A percentile compares a stretch with the other conserved stretches of the same genome.
Evolutionary conservation across 108 stramenopile genomes (phyloP).

Genomic region (Fragilaria radians): DNA sequence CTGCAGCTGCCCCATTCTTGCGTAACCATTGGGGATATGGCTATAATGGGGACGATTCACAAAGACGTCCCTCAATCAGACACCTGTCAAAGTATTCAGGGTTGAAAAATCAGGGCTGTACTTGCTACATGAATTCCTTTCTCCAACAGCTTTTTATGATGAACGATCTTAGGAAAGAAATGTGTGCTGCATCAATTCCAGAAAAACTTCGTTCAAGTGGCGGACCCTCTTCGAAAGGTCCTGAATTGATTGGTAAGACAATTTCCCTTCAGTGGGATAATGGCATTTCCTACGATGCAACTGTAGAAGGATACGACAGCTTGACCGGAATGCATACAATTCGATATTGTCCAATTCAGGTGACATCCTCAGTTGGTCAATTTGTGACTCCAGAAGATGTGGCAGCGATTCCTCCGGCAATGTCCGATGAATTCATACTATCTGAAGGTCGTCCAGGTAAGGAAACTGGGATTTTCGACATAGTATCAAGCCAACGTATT

Average conservation of each 20-base stretch:
- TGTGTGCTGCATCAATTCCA: constrained; percentile 76
- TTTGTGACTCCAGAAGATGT: constrained; percentile 44
- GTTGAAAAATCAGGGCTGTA: constrained; percentile 95
- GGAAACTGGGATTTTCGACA: constrained; percentile 86
- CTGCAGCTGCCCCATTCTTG: constrained; percentile 59
- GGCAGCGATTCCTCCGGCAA: constrained; percentile 38
- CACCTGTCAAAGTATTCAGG: constrained; percentile 77
- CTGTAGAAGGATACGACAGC: constrained; percentile 64
- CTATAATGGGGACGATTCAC: constrained; percentile 27
- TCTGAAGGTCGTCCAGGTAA: constrained; percentile 87
- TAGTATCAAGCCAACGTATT: constrained; percentile 27
- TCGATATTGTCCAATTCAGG: constrained; percentile 52
- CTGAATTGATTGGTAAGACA: constrained; percentile 71
- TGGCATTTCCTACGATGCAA: constrained; percentile 70
- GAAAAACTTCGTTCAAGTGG: constrained; percentile 53
- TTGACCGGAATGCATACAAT: constrained; percentile 78
- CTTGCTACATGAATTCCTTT: constrained; percentile 98
- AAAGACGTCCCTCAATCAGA: constrained; percentile 19
- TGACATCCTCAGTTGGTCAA: constrained; percentile 37
- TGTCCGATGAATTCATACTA: constrained; percentile 77
- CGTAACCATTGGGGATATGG: constrained; percentile 71
- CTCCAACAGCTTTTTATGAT: constrained; percentile 97
- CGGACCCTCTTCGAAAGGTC: constrained; percentile 48
- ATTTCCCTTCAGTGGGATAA: constrained; percentile 84
- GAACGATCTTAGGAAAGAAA: constrained; percentile 70